These are phyloP conservation scores for Candida maris DNA, from an alignment of 805 yeast genomes.

Conservation along the genomic window DNA sequence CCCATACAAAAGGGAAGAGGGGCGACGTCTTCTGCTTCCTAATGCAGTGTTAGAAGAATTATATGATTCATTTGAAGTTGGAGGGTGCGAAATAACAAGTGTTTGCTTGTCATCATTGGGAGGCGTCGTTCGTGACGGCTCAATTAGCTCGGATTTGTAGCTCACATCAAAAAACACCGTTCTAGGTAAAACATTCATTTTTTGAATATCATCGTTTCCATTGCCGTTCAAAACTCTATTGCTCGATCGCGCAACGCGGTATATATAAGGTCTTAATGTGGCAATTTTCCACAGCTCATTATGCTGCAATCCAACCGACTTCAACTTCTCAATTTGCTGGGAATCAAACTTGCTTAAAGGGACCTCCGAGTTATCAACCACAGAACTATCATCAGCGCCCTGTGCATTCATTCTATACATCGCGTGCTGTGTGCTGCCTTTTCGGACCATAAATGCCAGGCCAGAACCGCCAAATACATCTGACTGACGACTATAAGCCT, in stretches of 20 bases:
- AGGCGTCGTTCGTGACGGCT: slow-evolving; percentile 1
- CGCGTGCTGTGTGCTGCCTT: slow-evolving; percentile 13
- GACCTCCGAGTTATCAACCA: slow-evolving; percentile 40
- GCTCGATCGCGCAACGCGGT: slow-evolving; percentile 46
- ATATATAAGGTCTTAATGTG: slow-evolving; percentile 63
- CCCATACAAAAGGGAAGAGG: slow-evolving; percentile 18
- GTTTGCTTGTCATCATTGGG: slow-evolving; percentile 5
- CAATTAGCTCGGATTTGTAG: slow-evolving; percentile 25
- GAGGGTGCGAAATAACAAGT: slow-evolving; percentile 8
- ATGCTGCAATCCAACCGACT: slow-evolving; percentile 68
- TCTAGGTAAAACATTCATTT: slow-evolving; percentile 42
- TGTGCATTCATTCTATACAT: slow-evolving; percentile 17
- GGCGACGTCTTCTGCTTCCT: slow-evolving; percentile 5
- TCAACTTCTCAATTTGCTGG: slow-evolving; percentile 68
- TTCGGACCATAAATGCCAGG: slow-evolving; percentile 30
- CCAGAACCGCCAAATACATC: slow-evolving; percentile 48
- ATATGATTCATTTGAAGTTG: slow-evolving; percentile 3
- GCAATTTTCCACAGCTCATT: slow-evolving; percentile 81
- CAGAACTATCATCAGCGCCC: slow-evolving; percentile 30
- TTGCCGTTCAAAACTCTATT: slow-evolving; percentile 27
- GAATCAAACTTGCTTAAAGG: slow-evolving; percentile 64
- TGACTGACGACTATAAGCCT: slow-evolving; percentile 23
- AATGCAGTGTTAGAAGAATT: not conserved
- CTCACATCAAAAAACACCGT: slow-evolving; percentile 48
- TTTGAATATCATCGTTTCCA: slow-evolving; percentile 24